Evolutionary conservation across 2,329 filamentous ascomycete species (phyloP).

Genomic region (Hymenoscyphus repandus): DNA sequence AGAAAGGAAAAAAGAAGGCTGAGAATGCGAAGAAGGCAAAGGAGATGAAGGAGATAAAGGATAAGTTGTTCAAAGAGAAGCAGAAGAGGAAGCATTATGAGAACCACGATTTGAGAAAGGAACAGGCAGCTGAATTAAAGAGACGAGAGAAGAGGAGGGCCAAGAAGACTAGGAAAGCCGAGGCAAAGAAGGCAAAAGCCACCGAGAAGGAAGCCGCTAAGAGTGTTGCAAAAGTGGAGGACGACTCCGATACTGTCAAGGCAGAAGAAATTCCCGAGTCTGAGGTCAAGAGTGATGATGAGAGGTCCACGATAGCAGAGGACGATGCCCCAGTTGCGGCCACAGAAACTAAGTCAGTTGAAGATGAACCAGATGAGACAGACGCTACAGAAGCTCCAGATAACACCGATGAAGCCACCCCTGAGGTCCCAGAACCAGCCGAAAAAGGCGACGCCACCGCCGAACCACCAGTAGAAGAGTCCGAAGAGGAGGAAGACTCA

Average conservation of each 20-base stretch:
- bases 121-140: conserved; percentile 9
- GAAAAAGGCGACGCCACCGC: neutral
- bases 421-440: too few relatives aligned
- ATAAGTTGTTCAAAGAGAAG: conserved; percentile 22
- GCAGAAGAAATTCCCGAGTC: neutral
- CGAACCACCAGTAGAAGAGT: neutral
- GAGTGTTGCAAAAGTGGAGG: conserved; percentile 6
- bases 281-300: neutral
- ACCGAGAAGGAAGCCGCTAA: conserved; percentile 1
- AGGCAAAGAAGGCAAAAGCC: conserved; percentile 11
- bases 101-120: conserved; percentile 14
- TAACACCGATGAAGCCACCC: too few relatives aligned
- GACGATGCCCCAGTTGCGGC: too few relatives aligned
- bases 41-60: conserved; percentile 34
- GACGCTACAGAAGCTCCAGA: too few relatives aligned
- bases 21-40: conserved; percentile 38
- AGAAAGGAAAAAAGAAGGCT: conserved; percentile 40
- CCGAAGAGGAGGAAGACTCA: conserved; percentile 5
- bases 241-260: neutral
- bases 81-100: conserved; percentile 20
- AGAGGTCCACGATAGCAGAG: too few relatives aligned
- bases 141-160: conserved; percentile 8
- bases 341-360: too few relatives aligned
- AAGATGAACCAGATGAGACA: too few relatives aligned
- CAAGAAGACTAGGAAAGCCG: conserved; percentile 10